These are phyloP conservation scores for Candida tibetensis DNA, from an alignment of 805 yeast species.

Conservation along the genomic window DNA sequence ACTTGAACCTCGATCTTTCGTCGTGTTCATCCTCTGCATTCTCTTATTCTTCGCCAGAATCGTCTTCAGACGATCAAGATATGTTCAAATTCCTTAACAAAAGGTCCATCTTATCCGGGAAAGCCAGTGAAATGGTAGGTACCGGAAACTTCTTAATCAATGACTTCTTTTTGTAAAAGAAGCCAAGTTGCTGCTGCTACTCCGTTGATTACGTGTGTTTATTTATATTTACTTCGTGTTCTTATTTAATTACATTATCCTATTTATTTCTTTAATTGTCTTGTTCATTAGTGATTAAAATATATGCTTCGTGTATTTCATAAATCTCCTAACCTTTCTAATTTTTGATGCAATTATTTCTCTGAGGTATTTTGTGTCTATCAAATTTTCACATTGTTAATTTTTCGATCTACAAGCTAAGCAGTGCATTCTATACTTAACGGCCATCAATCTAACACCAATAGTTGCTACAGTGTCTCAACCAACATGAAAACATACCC, in stretches of 20 bases:
- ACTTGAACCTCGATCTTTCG: slow-evolving; percentile 30
- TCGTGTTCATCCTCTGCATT: slow-evolving; percentile 4
- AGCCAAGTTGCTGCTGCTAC: neutral
- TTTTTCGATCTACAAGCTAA: no score
- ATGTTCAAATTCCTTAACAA: slow-evolving; percentile 34
- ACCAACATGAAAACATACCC: no score
- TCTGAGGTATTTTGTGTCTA: no score
- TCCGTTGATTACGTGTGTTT: neutral
- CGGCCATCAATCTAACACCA: no score
- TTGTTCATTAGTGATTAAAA: neutral
- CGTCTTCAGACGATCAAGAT: slow-evolving; percentile 20
- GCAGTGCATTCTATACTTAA: no score
- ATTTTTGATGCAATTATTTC: no score
- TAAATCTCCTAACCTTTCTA: no score
- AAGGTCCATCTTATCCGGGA: slow-evolving; percentile 36
- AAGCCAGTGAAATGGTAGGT: slow-evolving; percentile 45
- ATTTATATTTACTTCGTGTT: neutral
- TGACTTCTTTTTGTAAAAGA: slow-evolving; percentile 38
- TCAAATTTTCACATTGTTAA: no score
- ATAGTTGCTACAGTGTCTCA: no score
- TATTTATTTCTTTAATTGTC: neutral
- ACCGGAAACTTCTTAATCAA: slow-evolving; percentile 40
- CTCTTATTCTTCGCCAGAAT: slow-evolving; percentile 1
- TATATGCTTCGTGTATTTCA: neutral
- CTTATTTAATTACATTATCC: neutral